Evolutionary conservation across 805 yeast species (phyloP).

Genomic region (Ogataea trehalophila): DNA sequence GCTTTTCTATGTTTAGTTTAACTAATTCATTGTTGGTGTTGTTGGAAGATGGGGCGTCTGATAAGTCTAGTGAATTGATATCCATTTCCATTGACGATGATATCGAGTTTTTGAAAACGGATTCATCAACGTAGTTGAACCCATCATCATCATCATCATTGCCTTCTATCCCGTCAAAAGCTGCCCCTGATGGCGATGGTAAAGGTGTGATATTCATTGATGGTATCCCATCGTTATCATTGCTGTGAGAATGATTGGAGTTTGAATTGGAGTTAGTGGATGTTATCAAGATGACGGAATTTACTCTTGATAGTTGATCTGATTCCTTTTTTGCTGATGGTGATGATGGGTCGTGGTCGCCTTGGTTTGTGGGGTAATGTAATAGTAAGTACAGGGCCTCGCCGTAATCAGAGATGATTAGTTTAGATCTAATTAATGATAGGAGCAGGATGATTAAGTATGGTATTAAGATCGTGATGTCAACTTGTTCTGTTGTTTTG

Average conservation of each 20-base stretch:
- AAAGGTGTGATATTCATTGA: too few species aligned
- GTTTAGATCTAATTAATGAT: conserved; percentile 37
- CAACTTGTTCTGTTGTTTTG: conserved; percentile 2
- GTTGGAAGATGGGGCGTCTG: background rate
- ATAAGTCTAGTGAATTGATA: background rate
- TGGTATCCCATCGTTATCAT: too few species aligned
- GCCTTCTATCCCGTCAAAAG: too few species aligned
- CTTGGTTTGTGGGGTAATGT: conserved; percentile 39
- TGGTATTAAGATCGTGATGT: conserved; percentile 33
- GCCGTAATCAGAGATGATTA: conserved; percentile 46
- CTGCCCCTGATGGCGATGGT: too few species aligned
- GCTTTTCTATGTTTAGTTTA: conserved; percentile 8
- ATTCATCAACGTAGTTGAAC: too few species aligned
- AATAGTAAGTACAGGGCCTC: conserved; percentile 44
- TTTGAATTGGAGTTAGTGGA: too few species aligned
- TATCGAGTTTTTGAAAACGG: too few species aligned
- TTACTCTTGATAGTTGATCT: conserved; percentile 1
- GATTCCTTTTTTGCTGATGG: conserved; percentile 9
- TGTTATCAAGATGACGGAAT: background rate
- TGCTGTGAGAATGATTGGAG: too few species aligned
- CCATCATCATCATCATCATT: too few species aligned
- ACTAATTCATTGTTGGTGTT: conserved; percentile 2
- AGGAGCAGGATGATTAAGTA: conserved; percentile 39
- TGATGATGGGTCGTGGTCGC: background rate
- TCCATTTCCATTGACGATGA: too few species aligned